These are phyloP conservation scores for Houttuynia cordata DNA, from an alignment of 164 flowering plant genomes.

Conservation along the genomic window DNA sequence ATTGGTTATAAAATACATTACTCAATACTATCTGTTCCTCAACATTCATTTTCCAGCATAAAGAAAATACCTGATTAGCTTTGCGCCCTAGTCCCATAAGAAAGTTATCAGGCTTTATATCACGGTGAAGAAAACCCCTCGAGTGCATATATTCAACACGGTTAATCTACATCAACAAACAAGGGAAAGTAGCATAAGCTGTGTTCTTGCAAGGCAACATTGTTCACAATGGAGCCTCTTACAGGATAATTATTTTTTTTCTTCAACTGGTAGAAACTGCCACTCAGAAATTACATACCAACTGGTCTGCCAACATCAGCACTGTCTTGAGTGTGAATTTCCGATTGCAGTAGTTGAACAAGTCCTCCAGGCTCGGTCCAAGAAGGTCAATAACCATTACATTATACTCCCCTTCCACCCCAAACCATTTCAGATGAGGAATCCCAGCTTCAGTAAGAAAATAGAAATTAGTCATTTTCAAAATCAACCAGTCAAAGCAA, in stretches of 20 bases:
- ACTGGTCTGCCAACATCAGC: conserved; percentile 64
- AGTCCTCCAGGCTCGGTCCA: conserved; percentile 64
- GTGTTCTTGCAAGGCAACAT: too few relatives aligned
- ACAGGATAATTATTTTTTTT: too few relatives aligned
- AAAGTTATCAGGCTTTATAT: conserved; percentile 43
- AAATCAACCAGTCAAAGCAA: conserved; percentile 2
- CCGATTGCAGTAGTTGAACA: conserved; percentile 50
- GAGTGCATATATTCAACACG: conserved; percentile 42
- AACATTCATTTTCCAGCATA: conserved; percentile 7
- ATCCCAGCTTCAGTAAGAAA: conserved; percentile 39
- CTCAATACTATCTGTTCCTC: too few relatives aligned
- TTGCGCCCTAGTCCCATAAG: conserved; percentile 40
- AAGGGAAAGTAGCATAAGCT: too few relatives aligned
- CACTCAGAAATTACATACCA: conserved; percentile 21
- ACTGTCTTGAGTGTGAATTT: conserved; percentile 56
- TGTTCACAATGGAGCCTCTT: too few relatives aligned
- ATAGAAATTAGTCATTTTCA: not conserved
- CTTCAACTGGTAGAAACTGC: not conserved
- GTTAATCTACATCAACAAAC: conserved; percentile 20
- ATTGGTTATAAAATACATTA: too few relatives aligned
- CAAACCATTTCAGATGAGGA: conserved; percentile 53
- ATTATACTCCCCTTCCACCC: conserved; percentile 52
- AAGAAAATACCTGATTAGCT: conserved; percentile 34
- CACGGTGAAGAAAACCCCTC: conserved; percentile 41
- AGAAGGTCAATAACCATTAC: conserved; percentile 55